A percentile compares a stretch with the other conserved stretches of the same genome.
phyloP scores from a whole-genome alignment of 2,329 filamentous ascomycete genomes.

The Diaporthe sp. region DNA sequence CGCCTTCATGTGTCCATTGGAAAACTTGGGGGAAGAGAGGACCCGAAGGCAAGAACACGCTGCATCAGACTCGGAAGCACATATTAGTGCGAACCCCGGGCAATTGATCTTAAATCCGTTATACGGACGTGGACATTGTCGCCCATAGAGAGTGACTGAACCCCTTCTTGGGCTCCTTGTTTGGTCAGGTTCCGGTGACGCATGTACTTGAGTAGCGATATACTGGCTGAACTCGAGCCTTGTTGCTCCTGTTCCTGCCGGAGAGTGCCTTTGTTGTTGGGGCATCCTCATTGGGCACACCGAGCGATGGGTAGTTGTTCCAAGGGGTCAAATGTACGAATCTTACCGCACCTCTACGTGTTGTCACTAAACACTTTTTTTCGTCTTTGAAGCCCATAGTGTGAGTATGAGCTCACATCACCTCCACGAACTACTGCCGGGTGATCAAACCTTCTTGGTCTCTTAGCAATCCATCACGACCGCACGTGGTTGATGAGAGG shows the following conservation, averaged over 20 bases:
- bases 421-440: background rate
- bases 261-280: background rate
- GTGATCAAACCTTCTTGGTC: background rate
- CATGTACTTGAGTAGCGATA: conserved; percentile 1
- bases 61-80: conserved; percentile 18
- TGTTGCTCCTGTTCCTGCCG: background rate
- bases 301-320: background rate
- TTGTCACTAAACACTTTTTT: background rate
- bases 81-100: conserved; percentile 23
- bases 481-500: conserved; percentile 8
- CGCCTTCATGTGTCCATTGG: conserved; percentile 3
- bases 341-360: background rate
- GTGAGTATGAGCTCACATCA: background rate
- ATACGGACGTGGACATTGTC: background rate
- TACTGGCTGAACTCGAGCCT: background rate
- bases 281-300: no score
- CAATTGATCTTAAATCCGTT: conserved; percentile 2
- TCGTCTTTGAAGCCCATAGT: background rate
- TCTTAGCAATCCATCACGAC: background rate
- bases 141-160: background rate
- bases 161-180: background rate
- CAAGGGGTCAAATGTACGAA: background rate
- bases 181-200: background rate
- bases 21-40: background rate
- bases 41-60: background rate